A percentile compares a stretch with the other conserved stretches of the same genome.
Conservation (phyloP, 164 flowering plant genomes). For the Vitis rotundifolia region DNA sequence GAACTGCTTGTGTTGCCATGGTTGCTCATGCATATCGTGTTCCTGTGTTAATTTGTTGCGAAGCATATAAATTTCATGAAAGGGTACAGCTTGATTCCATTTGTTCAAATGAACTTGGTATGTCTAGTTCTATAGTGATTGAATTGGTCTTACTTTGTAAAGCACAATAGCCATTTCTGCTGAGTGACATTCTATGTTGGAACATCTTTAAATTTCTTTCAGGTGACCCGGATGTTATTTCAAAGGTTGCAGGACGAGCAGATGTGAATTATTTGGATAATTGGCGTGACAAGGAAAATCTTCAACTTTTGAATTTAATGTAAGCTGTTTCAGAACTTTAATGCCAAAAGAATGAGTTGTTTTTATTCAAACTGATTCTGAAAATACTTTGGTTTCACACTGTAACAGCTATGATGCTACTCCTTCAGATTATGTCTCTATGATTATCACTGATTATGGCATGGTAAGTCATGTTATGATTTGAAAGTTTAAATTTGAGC, state of each 20-base stretch:
- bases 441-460: slow-evolving; percentile 94
- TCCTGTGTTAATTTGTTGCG: slow-evolving; percentile 89
- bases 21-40: slow-evolving; percentile 88
- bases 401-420: slow-evolving; percentile 83
- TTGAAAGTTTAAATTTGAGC: neutral
- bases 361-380: neutral
- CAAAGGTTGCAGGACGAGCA: slow-evolving; percentile 68
- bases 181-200: neutral
- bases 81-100: slow-evolving; percentile 97
- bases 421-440: slow-evolving; percentile 89
- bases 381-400: slow-evolving; percentile 8
- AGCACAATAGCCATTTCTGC: slow-evolving; percentile 1
- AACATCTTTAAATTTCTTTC: slow-evolving; percentile 17
- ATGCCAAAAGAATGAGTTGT: neutral
- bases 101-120: slow-evolving; percentile 94
- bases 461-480: slow-evolving; percentile 59
- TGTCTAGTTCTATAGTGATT: slow-evolving; percentile 7
- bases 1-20: slow-evolving; percentile 96
- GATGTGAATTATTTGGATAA: slow-evolving; percentile 55
- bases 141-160: neutral
- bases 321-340: slow-evolving; percentile 32
- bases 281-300: slow-evolving; percentile 51
- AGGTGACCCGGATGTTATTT: slow-evolving; percentile 82
- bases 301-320: slow-evolving; percentile 78
- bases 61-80: slow-evolving; percentile 93